These are phyloP conservation scores for Dictyostelium capitatum DNA, from an alignment of 78 protist species.

Conservation along the genomic window DNA sequence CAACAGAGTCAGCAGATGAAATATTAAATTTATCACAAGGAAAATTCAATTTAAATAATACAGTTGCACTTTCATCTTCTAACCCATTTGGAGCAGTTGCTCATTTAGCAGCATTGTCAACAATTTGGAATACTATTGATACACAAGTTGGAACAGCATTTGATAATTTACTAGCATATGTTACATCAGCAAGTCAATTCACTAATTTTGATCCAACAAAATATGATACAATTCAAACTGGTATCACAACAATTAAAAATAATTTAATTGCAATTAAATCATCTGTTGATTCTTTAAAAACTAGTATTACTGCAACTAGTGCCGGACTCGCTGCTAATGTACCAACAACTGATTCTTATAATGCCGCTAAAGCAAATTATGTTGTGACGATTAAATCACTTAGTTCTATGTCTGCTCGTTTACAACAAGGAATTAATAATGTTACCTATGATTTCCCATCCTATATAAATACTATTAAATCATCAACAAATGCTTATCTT, in stretches of 20 bases:
- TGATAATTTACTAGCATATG: neutral
- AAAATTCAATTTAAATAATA: neutral
- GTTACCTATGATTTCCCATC: neutral
- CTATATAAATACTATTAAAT: neutral
- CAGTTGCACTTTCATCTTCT: neutral
- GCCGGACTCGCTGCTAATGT: neutral
- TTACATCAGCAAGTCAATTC: neutral
- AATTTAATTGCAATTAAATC: neutral
- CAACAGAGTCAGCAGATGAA: neutral
- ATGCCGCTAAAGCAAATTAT: neutral
- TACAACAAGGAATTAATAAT: neutral
- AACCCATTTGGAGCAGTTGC: neutral
- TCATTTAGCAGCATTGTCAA: neutral
- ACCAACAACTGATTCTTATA: neutral
- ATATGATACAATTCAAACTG: neutral
- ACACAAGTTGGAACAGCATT: neutral
- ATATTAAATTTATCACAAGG: neutral
- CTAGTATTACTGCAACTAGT: neutral
- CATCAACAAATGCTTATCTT: fast-evolving
- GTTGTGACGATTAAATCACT: neutral
- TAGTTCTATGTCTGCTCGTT: neutral
- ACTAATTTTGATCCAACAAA: neutral
- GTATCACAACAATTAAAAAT: neutral
- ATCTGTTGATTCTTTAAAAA: neutral
- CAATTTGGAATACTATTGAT: neutral